Base-by-base conservation (phyloP, 1,139 yeast genomes). In the Candida albicans region DNA sequence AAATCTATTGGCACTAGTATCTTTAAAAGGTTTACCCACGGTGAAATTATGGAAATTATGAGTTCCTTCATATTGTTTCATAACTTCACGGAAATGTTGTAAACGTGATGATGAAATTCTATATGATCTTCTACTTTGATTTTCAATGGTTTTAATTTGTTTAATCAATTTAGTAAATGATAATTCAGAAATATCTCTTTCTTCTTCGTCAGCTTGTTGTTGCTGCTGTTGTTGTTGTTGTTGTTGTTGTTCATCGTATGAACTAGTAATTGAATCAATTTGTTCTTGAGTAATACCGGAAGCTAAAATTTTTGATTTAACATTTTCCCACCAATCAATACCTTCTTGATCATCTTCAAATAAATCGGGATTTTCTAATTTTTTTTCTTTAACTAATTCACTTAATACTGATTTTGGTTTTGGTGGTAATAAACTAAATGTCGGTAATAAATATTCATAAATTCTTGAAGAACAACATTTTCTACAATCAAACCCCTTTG, bases 41-140 rank as follows among this genome's bases (percentile, higher is more conserved):
- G 99, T 95, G 67, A 87, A 93, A 63, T 93, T 93, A 65, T 93
- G 98, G 76, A 91, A 93, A 62, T 93, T 93, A 64, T 93, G 96
- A 32, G 90, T 82, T 11, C 98, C 98, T 52, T 84, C 78, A 58
- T 87, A 93, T 45, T 77, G 75, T 43, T 79, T 69, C 78, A 93
- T 79, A 4, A 91, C 86, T 12, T 75, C 70, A 50, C 95, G 75
- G 57, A 91, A 77, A 35, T 73, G 61, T 6, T 75, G 75, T 30
- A 93, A 72, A 48, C 91, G 79, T 40, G 77, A 83, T 0, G 65
- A 40, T 2, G 86, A 74, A 27, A 88, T 77, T 44, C 96, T 76
- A 61, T 79, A 93, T 7, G 74, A 68, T 56, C 95, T 77, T 56
- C 96, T 81, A 43, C 81, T 74, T 40, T 69, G 67, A 54, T 83